Conservation (phyloP, 2,329 filamentous ascomycete species). For the Epichloe brachyelytri region DNA sequence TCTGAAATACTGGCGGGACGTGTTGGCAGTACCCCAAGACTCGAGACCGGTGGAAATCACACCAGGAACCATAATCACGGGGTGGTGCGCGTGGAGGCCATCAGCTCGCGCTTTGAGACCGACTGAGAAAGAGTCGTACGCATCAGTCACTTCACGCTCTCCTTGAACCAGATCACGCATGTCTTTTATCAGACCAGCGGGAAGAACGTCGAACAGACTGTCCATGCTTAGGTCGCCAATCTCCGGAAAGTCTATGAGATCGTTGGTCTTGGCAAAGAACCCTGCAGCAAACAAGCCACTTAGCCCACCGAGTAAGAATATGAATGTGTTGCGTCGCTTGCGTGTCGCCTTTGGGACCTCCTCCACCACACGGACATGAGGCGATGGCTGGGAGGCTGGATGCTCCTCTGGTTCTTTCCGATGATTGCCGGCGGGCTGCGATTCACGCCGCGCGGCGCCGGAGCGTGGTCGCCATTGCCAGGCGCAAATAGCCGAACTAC, state of each 20-base stretch:
- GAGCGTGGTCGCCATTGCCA: slow-evolving; percentile 16
- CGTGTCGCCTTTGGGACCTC: slow-evolving; percentile 33
- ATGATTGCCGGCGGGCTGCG: slow-evolving; percentile 11
- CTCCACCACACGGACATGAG: slow-evolving; percentile 31
- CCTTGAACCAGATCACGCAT: slow-evolving; percentile 75
- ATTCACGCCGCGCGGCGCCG: slow-evolving; percentile 20
- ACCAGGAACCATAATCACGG: slow-evolving; percentile 92
- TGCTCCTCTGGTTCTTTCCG: slow-evolving; percentile 16
- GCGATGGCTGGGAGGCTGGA: slow-evolving; percentile 13
- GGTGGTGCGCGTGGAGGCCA: slow-evolving; percentile 70
- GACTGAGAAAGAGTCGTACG: slow-evolving; percentile 88
- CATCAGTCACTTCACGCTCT: slow-evolving; percentile 69
- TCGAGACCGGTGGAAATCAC: slow-evolving; percentile 96
- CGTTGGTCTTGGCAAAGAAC: slow-evolving; percentile 80
- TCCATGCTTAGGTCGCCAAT: slow-evolving; percentile 69
- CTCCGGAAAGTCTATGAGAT: slow-evolving; percentile 70
- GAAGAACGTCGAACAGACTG: slow-evolving; percentile 73
- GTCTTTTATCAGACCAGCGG: slow-evolving; percentile 73
- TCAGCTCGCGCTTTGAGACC: slow-evolving; percentile 71
- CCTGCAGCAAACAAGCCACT: slow-evolving; percentile 81
- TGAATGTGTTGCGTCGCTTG: slow-evolving; percentile 66
- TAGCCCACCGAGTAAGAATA: slow-evolving; percentile 80
- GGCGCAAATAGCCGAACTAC: neutral
- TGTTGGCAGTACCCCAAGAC: slow-evolving; percentile 84
- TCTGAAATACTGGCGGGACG: slow-evolving; percentile 80